Evolutionary conservation across 1,284 basidiomycete genomes (phyloP).

Genomic region (Bondarzewia mesenterica): DNA sequence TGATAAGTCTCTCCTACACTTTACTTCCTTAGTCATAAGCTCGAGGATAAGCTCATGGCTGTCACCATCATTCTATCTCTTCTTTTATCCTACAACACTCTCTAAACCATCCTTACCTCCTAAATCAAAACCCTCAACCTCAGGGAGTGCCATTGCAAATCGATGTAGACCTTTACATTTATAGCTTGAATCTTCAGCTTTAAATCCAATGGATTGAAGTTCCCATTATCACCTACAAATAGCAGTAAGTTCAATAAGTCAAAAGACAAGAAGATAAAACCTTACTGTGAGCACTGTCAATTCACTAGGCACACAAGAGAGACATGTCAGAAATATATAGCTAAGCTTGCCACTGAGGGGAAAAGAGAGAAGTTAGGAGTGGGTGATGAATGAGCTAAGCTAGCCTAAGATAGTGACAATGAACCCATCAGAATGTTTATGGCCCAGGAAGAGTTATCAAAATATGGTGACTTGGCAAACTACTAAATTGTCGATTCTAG

Average conservation of each 20-base stretch:
- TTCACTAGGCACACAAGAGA: not conserved
- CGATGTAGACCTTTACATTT: not conserved
- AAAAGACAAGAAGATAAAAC: not conserved
- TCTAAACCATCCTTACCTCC: constrained; percentile 17
- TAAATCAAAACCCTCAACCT: constrained; percentile 6
- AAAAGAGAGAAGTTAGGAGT: no score
- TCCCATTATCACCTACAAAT: not conserved
- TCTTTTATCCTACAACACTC: constrained; percentile 14
- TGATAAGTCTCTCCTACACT: constrained; percentile 12
- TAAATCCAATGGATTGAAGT: not conserved
- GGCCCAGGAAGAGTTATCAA: no score
- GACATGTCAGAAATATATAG: not conserved
- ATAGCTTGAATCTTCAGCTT: not conserved
- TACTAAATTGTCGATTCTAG: no score
- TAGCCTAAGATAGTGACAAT: no score
- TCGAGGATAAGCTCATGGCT: constrained; percentile 6
- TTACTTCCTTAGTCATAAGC: constrained; percentile 7
- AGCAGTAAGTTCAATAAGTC: not conserved
- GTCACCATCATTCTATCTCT: constrained; percentile 15
- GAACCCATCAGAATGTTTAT: no score
- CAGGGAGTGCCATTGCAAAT: constrained; percentile 1
- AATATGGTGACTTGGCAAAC: no score
- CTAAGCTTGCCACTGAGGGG: no score
- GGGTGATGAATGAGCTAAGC: no score
- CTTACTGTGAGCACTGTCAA: not conserved